Percentiles rank a stretch among this genome's conserved stretches.
Conservation (phyloP, 176 grass and related monocot genomes). For the Triticum timopheevii region DNA sequence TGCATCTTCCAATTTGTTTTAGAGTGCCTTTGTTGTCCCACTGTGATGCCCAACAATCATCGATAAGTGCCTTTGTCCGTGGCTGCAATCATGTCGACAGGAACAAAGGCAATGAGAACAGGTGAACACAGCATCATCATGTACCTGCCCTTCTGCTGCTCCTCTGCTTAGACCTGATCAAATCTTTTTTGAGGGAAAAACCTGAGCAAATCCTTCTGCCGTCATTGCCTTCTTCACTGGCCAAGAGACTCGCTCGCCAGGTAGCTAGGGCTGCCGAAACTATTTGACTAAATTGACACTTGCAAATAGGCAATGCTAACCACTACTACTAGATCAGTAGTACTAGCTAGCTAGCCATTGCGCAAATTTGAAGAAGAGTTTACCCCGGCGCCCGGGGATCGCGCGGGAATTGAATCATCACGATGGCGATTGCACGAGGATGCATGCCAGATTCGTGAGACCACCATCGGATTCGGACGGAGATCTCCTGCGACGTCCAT, state of each 20-base stretch:
- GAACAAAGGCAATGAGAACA: slow-evolving; percentile 1
- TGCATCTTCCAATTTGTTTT: not conserved
- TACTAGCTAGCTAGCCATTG: not conserved
- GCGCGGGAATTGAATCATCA: not conserved
- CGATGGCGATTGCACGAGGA: too few species aligned
- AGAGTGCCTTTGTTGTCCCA: not conserved
- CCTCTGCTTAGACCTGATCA: not conserved
- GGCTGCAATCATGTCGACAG: slow-evolving; percentile 1
- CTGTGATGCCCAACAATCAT: not conserved
- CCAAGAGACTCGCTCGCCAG: not conserved
- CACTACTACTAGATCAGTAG: not conserved
- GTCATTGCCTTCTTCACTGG: slow-evolving; percentile 5
- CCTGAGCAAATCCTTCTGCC: not conserved
- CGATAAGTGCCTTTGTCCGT: not conserved
- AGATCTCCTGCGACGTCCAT: too few species aligned
- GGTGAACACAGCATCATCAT: not conserved
- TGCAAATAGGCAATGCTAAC: too few species aligned
- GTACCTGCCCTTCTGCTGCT: not conserved
- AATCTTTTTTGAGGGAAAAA: not conserved
- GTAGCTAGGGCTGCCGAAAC: not conserved
- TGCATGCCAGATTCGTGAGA: too few species aligned
- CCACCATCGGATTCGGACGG: too few species aligned
- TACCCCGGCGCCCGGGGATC: not conserved
- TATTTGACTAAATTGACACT: not conserved
- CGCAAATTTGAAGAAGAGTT: not conserved